Base-by-base conservation (phyloP, 2,329 filamentous ascomycete species). In the Verticillium klebahnii region DNA sequence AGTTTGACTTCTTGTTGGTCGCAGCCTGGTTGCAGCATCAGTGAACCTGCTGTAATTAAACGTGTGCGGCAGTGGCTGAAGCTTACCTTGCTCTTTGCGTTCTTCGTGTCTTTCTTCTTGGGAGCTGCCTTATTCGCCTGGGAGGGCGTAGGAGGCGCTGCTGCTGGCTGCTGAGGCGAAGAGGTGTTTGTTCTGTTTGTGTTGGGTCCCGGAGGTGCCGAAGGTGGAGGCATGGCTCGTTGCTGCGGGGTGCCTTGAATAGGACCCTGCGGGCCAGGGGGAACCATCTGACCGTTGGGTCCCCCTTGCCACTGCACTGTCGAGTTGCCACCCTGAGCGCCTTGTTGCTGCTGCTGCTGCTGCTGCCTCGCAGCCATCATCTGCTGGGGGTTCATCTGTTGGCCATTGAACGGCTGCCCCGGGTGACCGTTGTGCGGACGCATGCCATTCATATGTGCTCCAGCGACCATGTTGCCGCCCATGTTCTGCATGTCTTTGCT, bases 101-200 rank as follows among this genome's bases (percentile, higher is more conserved):
- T 82, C 75, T 89, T 89, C 5, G 77, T 78, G 36, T 87, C 86
- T 79, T 92, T 91, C 83, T 94, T 94, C 75, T 92, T 93, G 1
- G 90, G 89, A 37, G 85, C 87, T 4, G 89, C 76, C 79, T 94
- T 94, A 71, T 87, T 89, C 1, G 80, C 74, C 71, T 92, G 89
- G 59, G 86, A 88, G 1, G 91, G 91, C 4, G 91, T 95, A 1
- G 91, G 91, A 1, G 91, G 91, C 39, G 89, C 89, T 7, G 86
- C 83, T 7, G 86, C 83, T 64, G 82, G 83, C 67, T 85, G 83
- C 68, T 88, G 86, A 29, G 86, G 87, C 19, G 86, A 88, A 14
- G 84, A 84, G 15, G 85, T 83, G 52, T 78, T 82, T 64, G 66
- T 81, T 60, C 83, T 82, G 68, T 85, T 84, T 60, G 81, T 78